A percentile compares a stretch with the other conserved stretches of the same genome.
These are phyloP conservation scores for Dioszegia hungarica DNA, from an alignment of 768 basidiomycete genomes.

Conservation along the genomic window DNA sequence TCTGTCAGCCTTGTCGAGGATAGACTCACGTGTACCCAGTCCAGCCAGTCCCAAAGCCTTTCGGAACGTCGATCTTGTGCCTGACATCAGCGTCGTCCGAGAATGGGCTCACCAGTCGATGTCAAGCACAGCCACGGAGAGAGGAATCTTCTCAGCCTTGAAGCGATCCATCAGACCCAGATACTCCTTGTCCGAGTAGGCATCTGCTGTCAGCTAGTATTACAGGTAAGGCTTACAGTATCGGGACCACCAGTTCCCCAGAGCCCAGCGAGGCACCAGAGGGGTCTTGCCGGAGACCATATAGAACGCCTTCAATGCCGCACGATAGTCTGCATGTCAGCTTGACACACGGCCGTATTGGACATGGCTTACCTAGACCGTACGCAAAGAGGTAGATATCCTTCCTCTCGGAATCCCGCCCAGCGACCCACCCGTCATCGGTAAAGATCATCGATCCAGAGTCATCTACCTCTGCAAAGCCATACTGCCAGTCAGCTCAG, in stretches of 20 bases:
- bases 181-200: slow-evolving; percentile 24
- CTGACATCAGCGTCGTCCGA: neutral
- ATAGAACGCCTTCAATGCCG: slow-evolving; percentile 22
- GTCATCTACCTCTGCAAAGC: slow-evolving; percentile 29
- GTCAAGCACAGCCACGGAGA: slow-evolving; percentile 30
- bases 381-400: slow-evolving; percentile 31
- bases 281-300: slow-evolving; percentile 17
- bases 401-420: slow-evolving; percentile 12
- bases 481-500: slow-evolving; percentile 15
- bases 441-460: slow-evolving; percentile 22
- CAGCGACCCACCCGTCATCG: slow-evolving; percentile 18
- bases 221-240: slow-evolving; percentile 13
- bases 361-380: slow-evolving; percentile 9
- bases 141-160: slow-evolving; percentile 25
- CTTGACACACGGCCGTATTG: neutral
- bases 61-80: slow-evolving; percentile 19
- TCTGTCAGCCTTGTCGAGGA: no score
- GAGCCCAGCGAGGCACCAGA: slow-evolving; percentile 24
- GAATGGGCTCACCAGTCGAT: slow-evolving; percentile 25
- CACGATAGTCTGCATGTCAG: slow-evolving; percentile 13
- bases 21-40: slow-evolving; percentile 31
- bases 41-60: slow-evolving; percentile 22
- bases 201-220: neutral
- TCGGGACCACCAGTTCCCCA: slow-evolving; percentile 36
- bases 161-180: slow-evolving; percentile 28